Percentiles rank a stretch among this genome's conserved stretches.
Evolutionary conservation across 192 early-diverging fungal species (phyloP).

Genomic region (Backusella psychrophila): DNA sequence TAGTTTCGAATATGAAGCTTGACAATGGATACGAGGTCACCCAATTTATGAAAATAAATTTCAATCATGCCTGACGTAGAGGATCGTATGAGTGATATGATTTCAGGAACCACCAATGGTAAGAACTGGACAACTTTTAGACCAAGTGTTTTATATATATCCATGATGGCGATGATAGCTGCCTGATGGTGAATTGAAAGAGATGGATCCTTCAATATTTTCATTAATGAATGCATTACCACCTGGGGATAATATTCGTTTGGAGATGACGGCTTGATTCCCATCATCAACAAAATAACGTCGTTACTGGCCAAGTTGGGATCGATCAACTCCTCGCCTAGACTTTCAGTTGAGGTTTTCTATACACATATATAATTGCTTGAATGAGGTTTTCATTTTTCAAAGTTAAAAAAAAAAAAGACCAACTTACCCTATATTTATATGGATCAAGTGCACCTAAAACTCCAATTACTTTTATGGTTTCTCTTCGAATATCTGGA

Average conservation of each 20-base stretch:
- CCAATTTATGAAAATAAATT: constrained; percentile 89
- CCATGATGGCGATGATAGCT: constrained; percentile 88
- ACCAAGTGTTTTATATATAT: constrained; percentile 88
- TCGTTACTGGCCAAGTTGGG: constrained; percentile 51
- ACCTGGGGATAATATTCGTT: constrained; percentile 92
- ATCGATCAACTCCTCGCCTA: constrained; percentile 49
- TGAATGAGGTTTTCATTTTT: constrained; percentile 1
- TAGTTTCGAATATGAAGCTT: constrained; percentile 87
- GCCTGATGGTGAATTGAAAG: constrained; percentile 79
- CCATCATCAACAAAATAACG: constrained; percentile 53
- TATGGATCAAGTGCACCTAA: constrained; percentile 97
- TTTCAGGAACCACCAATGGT: constrained; percentile 88
- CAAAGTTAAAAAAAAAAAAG: background rate
- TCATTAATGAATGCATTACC: constrained; percentile 82
- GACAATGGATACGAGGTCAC: constrained; percentile 77
- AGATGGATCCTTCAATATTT: constrained; percentile 80
- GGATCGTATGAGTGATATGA: constrained; percentile 79
- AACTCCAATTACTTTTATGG: constrained; percentile 88
- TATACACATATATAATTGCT: background rate
- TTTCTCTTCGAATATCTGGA: constrained; percentile 70
- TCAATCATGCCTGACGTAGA: constrained; percentile 77
- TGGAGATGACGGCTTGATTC: constrained; percentile 72
- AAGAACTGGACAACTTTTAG: constrained; percentile 87
- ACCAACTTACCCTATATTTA: constrained; percentile 47
- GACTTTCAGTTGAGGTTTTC: constrained; percentile 45